Conservation (phyloP, 78 protist species). For the Protostelium mycophagum region DNA sequence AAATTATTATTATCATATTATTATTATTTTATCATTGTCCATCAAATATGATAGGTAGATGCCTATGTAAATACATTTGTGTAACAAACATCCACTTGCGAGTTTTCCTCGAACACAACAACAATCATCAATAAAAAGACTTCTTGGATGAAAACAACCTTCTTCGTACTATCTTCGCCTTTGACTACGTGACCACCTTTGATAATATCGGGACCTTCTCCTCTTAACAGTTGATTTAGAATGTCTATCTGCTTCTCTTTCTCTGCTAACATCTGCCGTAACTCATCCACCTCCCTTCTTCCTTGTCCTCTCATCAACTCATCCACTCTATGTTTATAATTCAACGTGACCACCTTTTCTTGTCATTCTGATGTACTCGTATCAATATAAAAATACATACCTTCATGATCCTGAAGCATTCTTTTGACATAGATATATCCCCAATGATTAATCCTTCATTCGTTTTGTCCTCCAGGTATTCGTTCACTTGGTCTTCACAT, state of each 20-base stretch:
- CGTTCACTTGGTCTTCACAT: slow-evolving; percentile 4
- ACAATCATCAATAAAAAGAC: too few species aligned
- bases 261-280: not conserved
- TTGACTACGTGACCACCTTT: too few species aligned
- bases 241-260: not conserved
- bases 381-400: not conserved
- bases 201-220: not conserved
- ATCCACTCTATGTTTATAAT: too few species aligned
- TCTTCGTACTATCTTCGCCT: too few species aligned
- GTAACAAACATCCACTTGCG: too few species aligned
- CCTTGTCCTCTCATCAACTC: not conserved
- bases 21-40: too few species aligned
- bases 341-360: not conserved
- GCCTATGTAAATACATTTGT: too few species aligned
- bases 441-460: not conserved
- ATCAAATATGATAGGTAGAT: not conserved
- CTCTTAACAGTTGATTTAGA: not conserved
- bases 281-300: not conserved
- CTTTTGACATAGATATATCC: not conserved
- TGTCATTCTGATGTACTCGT: not conserved
- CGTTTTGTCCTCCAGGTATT: slow-evolving; percentile 12
- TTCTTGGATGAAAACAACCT: not conserved
- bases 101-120: too few species aligned
- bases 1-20: too few species aligned
- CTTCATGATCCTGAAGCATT: slow-evolving; percentile 6